These are phyloP conservation scores for Vigna trinervia DNA, from an alignment of 306 rosid species.

Conservation along the genomic window DNA sequence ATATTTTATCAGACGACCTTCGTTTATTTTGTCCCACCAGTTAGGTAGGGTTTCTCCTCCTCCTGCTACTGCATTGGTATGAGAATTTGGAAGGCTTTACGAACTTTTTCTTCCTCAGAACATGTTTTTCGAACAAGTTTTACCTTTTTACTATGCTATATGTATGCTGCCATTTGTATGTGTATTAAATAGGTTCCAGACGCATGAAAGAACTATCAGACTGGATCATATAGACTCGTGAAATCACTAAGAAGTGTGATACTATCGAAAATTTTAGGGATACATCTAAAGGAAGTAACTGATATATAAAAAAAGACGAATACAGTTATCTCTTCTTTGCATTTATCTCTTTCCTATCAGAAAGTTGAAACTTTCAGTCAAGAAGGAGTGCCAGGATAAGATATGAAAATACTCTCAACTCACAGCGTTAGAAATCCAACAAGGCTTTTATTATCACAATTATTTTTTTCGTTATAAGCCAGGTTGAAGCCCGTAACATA, in stretches of 20 bases:
- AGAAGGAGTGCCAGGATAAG: neutral
- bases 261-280: neutral
- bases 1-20: neutral
- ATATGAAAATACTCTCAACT: neutral
- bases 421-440: neutral
- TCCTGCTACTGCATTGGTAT: neutral
- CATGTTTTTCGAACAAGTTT: neutral
- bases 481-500: neutral
- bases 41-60: conserved; percentile 35
- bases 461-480: neutral
- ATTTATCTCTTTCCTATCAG: neutral
- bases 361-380: neutral
- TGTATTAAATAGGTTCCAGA: neutral
- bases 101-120: conserved; percentile 27
- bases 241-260: neutral
- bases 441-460: neutral
- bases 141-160: neutral
- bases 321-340: neutral
- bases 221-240: neutral
- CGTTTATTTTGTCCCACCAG: conserved; percentile 4
- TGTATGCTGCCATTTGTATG: neutral
- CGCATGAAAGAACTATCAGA: neutral
- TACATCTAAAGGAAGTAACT: neutral
- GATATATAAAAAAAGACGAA: neutral
- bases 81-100: neutral